Evolutionary conservation across 1,284 basidiomycete genomes (phyloP).

Genomic region (Jaminaea rosea): DNA sequence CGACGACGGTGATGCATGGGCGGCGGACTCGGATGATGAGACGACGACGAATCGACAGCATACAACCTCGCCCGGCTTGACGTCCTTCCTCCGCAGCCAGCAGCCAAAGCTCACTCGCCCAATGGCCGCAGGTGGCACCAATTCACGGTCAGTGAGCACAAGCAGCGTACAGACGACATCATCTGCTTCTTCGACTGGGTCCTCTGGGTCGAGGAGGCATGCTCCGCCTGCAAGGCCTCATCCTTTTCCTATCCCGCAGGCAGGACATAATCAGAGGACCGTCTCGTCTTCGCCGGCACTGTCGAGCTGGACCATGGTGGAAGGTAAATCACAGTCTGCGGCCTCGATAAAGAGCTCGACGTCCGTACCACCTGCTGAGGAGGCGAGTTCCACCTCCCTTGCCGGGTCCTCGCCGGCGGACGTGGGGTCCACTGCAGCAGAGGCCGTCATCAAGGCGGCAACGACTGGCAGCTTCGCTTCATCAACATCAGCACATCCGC

Average conservation of each 20-base stretch:
- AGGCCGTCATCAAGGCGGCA: no score
- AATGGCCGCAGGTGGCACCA: no score
- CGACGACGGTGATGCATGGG: no score
- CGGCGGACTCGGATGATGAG: no score
- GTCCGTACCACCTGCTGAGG: not conserved
- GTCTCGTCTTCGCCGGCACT: not conserved
- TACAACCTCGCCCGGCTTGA: no score
- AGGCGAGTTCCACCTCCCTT: not conserved
- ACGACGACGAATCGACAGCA: not conserved
- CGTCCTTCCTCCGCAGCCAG: no score
- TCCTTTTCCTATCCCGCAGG: constrained; percentile 1
- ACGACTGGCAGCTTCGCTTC: not conserved
- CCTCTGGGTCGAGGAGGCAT: not conserved
- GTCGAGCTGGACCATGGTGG: constrained; percentile 2
- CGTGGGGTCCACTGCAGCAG: not conserved
- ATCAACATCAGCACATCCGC: not conserved
- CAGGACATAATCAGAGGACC: not conserved
- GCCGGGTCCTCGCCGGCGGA: constrained; percentile 2
- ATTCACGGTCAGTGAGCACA: no score
- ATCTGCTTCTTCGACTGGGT: no score
- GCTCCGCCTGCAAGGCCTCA: constrained; percentile 10
- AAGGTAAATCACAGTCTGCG: not conserved
- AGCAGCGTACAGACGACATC: no score
- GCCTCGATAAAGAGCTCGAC: not conserved
- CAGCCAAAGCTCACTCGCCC: no score